A percentile compares a stretch with the other conserved stretches of the same genome.
Evolutionary conservation across 176 grass and related monocot species (phyloP).

Genomic region (Carex cristatella): DNA sequence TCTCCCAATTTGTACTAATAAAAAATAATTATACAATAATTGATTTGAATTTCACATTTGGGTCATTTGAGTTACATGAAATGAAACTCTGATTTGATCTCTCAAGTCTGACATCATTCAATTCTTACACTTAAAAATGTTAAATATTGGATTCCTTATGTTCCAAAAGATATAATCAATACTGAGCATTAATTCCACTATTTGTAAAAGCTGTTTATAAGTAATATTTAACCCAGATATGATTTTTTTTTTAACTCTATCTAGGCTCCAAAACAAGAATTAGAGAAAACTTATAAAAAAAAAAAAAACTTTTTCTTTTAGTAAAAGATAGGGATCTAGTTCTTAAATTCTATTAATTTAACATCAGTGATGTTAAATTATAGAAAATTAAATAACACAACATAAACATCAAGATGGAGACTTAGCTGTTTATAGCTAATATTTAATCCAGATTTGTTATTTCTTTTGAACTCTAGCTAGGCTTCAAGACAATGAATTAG

Average conservation of each 20-base stretch:
- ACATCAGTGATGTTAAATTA: too few species aligned
- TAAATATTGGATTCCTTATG: not conserved
- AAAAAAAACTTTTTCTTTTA: too few species aligned
- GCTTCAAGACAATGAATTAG: not conserved
- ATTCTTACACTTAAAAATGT: not conserved
- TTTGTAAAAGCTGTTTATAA: not conserved
- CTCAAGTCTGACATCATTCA: not conserved
- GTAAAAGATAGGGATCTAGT: too few species aligned
- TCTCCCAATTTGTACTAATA: conserved; percentile 8
- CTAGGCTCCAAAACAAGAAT: not conserved
- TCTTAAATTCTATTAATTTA: too few species aligned
- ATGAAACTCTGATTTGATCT: not conserved
- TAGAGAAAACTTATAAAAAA: not conserved
- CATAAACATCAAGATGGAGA: too few species aligned
- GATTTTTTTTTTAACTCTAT: not conserved
- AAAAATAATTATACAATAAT: not conserved
- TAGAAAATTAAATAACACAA: too few species aligned
- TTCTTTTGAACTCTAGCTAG: not conserved
- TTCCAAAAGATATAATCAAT: not conserved
- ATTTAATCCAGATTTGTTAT: not conserved
- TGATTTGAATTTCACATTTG: not conserved
- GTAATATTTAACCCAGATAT: not conserved
- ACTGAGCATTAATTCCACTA: not conserved
- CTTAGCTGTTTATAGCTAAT: not conserved
- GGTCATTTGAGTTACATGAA: not conserved